Evolutionary conservation across 495 filamentous ascomycete species (phyloP), one percentile per base, ranked within the genome.

Genomic region (Penicillium daleae): DNA sequence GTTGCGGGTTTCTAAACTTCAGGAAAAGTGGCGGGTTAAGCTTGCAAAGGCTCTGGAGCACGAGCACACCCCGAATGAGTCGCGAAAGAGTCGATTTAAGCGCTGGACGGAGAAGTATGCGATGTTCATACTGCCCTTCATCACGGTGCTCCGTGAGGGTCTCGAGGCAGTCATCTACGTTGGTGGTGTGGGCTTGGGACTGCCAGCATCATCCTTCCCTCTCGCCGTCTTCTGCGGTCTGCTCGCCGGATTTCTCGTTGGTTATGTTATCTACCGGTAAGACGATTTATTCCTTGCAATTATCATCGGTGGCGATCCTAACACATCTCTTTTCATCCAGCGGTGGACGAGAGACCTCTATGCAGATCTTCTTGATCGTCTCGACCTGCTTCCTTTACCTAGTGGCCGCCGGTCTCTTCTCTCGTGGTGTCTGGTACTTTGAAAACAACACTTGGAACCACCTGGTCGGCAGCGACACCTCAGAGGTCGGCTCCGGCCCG

Each of bases 301-400:
- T 44, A 12, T 24, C 19, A 29, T 22, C 40, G 19, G 27, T 4
- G 10, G 17, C 13, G 9, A 22, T 17, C 15, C 59, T 65, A n/a
- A 60, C 40, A 22, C 26, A 21, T 21, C 7, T 21, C n/a, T 13
- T 52, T 10, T 15, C 1, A n/a, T 24, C 17, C 53, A 87, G 85
- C 51, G 87, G 88, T 53, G 87, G 86, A 12, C 87, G 85, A 21
- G 76, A 82, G 8, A 80, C 88, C 9, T 87, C 85, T 29, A 73
- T 96, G 57, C 91, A 94, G 65, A 76, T 90, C 52, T 96, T 96
- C 80, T 77, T 96, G 12, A 85, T 95, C 64, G 71, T 86, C 49
- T 94, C 91, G 4, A 95, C 92, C 7, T 93, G 90, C 69, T 83
- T 95, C 68, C 80, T 96, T 4, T 96, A 96, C 65, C 85, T 96